Evolutionary conservation across 1,284 basidiomycete genomes (phyloP).

Genomic region (Phenoliferia sp.): DNA sequence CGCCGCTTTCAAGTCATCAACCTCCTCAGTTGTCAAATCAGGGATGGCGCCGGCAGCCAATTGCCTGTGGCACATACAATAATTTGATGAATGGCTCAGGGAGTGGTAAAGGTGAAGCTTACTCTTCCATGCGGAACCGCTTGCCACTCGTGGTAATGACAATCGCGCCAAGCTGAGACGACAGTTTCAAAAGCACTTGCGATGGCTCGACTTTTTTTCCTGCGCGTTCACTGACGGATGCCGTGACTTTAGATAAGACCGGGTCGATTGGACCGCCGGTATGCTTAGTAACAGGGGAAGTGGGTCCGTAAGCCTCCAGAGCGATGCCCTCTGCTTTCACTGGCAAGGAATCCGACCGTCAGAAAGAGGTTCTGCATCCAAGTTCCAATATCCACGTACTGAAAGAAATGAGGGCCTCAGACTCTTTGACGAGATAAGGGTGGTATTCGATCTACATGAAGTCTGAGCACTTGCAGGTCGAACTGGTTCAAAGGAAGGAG

Average conservation of each 20-base stretch:
- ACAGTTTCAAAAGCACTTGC: conserved; percentile 28
- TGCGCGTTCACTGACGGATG: conserved; percentile 9
- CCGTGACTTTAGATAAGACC: conserved; percentile 13
- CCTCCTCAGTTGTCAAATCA: conserved; percentile 20
- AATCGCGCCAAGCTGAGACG: conserved; percentile 21
- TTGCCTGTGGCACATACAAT: conserved; percentile 9
- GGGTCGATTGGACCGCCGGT: conserved; percentile 9
- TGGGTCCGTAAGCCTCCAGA: conserved; percentile 45
- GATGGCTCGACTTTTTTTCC: conserved; percentile 18
- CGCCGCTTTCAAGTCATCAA: conserved; percentile 8
- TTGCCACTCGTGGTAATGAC: conserved; percentile 29
- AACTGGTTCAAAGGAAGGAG: conserved; percentile 38
- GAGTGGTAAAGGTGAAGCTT: neutral
- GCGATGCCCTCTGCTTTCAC: conserved; percentile 56
- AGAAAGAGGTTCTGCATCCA: neutral
- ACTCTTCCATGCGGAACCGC: conserved; percentile 30
- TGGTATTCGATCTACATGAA: conserved; percentile 78
- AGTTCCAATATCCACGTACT: conserved; percentile 36
- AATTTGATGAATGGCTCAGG: neutral
- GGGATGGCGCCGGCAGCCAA: conserved; percentile 18
- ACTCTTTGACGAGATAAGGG: conserved; percentile 64
- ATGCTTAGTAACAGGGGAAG: conserved; percentile 17
- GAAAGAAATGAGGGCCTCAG: conserved; percentile 54
- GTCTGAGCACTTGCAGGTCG: neutral
- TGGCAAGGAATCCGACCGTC: neutral